Percentiles rank a stretch among this genome's conserved stretches.
These are phyloP conservation scores for Termitomyces sp. DNA, from an alignment of 768 basidiomycete species.

Conservation along the genomic window DNA sequence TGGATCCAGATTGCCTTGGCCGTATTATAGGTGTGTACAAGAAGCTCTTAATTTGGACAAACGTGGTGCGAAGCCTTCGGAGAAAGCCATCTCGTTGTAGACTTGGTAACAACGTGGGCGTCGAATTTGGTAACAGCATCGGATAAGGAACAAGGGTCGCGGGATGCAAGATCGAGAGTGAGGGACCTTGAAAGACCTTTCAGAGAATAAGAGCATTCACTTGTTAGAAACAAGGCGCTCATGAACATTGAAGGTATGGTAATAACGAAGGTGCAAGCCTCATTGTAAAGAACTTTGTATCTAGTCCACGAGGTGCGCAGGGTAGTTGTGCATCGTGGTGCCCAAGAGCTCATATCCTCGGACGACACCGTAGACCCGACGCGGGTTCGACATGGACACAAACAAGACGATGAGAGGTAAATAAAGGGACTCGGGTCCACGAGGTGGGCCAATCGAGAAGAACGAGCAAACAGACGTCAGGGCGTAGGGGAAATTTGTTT, in stretches of 20 bases:
- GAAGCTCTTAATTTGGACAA: background rate
- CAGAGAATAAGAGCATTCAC: slow-evolving; percentile 4
- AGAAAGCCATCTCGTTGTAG: background rate
- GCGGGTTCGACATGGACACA: background rate
- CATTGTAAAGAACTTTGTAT: slow-evolving; percentile 1
- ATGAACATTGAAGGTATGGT: background rate
- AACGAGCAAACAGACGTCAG: slow-evolving; percentile 4
- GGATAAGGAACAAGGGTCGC: slow-evolving; percentile 11
- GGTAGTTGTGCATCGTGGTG: background rate
- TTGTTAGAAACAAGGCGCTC: slow-evolving; percentile 4
- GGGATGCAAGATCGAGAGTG: background rate
- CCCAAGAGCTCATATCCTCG: slow-evolving; percentile 6
- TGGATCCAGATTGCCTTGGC: slow-evolving; percentile 1
- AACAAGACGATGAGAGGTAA: slow-evolving; percentile 4
- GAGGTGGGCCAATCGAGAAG: background rate
- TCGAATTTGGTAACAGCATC: background rate
- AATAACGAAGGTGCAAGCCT: background rate
- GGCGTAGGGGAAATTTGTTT: slow-evolving; percentile 3
- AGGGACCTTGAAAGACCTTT: background rate
- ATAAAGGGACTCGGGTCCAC: background rate
- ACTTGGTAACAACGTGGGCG: slow-evolving; percentile 17
- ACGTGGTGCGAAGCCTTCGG: slow-evolving; percentile 7
- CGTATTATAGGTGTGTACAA: slow-evolving; percentile 2
- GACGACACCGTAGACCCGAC: background rate
- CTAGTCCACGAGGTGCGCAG: slow-evolving; percentile 8